phyloP scores from a whole-genome alignment of 2,329 filamentous ascomycete species.

The Tympanopsis confertula region DNA sequence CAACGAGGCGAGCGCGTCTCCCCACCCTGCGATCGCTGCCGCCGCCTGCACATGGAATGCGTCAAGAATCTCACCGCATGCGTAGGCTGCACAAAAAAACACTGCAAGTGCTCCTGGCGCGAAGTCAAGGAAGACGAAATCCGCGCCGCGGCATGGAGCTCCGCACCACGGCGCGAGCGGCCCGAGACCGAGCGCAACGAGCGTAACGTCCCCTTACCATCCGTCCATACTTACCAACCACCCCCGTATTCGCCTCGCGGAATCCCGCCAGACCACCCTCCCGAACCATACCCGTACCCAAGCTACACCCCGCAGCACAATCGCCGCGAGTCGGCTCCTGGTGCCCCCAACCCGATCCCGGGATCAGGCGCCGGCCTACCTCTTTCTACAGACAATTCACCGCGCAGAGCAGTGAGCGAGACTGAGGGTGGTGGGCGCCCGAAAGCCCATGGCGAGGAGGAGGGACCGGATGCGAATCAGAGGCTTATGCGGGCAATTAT shows the following conservation, averaged over 20 bases:
- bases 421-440: constrained; percentile 13
- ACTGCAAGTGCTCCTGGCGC: constrained; percentile 79
- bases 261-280: no score
- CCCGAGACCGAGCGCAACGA: background rate
- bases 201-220: background rate
- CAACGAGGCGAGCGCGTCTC: constrained; percentile 62
- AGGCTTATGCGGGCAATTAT: constrained; percentile 25
- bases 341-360: no score
- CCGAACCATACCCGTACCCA: background rate
- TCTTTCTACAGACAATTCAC: constrained; percentile 12
- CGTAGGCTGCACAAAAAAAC: constrained; percentile 78
- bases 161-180: background rate
- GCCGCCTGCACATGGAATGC: constrained; percentile 69
- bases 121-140: constrained; percentile 65
- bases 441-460: constrained; percentile 12
- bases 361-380: no score
- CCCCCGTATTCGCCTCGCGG: no score
- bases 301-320: background rate
- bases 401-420: constrained; percentile 22
- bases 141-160: background rate
- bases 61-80: constrained; percentile 80
- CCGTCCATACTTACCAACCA: no score
- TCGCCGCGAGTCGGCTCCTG: background rate
- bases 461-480: constrained; percentile 23
- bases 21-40: constrained; percentile 77